Base-by-base conservation (phyloP, 2,329 filamentous ascomycete species). In the Fusarium citri region DNA sequence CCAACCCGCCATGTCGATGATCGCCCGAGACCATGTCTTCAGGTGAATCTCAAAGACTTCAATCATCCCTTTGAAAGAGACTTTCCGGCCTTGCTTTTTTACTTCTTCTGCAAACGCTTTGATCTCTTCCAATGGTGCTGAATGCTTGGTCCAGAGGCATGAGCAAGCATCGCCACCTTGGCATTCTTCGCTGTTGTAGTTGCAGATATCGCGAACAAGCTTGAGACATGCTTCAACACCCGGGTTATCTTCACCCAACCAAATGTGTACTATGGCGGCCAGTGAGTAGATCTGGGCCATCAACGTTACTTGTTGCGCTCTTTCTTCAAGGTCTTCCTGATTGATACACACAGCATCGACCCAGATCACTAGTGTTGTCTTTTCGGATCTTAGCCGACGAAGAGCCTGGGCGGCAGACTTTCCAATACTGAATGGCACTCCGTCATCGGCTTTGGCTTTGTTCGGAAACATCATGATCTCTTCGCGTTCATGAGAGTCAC, bases 331-430 rank as follows among this genome's bases (percentile, higher is more conserved):
- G 8, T 73, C 55, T 3, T 68, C 68, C 18, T 73, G 71, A 8
- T 73, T 73, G 7, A 73, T 73, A 26, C 71, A 73, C 2, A 73
- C 56, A 1, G 71, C 71, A n/a, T 73, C 71, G 11, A 73, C 59
- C 71, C 71, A 73, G 8, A 72, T 66, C 2, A 30, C 43, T 1
- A 72, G n/a, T 0, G 16, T 28, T 3, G 59, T 5, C 0, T 28
- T 8, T 0, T 45, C 22, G 1, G 10, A 8, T 4, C 69, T 47
- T 14, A 72, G 11, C 0, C 62, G 55, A 0, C 66, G 57, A 8
- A 72, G 22, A 1, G 62, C 69, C 11, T 66, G 48, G 2, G 66
- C 55, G 6, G 63, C 61, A 1, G 69, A 46, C 3, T 53, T 55
- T 3, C 69, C 69, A 2, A 72, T 62, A 15, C 46, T 67, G 6